Evolutionary conservation across 2,329 filamentous ascomycete genomes (phyloP), one percentile per base, ranked within the genome.

Genomic region (Anthostomella pinea): DNA sequence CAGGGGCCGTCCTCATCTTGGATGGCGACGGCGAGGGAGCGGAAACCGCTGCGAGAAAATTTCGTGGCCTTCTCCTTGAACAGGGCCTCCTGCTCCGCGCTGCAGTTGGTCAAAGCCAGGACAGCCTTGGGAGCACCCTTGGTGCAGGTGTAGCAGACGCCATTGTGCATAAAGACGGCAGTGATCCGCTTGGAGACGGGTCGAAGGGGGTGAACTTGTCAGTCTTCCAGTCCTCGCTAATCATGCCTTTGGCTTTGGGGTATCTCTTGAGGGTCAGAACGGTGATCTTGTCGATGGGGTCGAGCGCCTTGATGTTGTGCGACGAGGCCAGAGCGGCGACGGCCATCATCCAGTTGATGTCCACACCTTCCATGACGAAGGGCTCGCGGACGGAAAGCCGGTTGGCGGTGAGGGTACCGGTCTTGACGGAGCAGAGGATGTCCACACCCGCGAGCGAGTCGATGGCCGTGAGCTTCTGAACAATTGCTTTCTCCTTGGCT

Each of bases 341-440:
- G 51, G 81, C 81, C 81, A 85, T 85, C 81, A 85, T 85, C 81
- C 81, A 85, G 73, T 85, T 83, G 65, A 84, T 77, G 64, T 85
- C 81, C 57, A 83, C 77, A 58, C 81, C 81, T 62, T 85, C 81
- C 52, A 80, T 77, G 48, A 84, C 79, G 66, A 82, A 85, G 33
- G 81, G 81, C 63, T 85, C 81, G 63, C 81, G 79, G 58, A 85
- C 83, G 52, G 76, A 81, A 33, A 85, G 72, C 67, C 85, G 80
- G 62, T 82, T 82, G 54, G 78, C 78, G 48, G 78, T 81, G 56
- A 85, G 73, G 33, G 81, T 85, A 73, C 81, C 81, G 36, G 81
- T 85, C 76, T 85, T 85, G 68, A 85, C 81, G 58, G 81, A 85
- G 73, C 81, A 85, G 45, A 85, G 78, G 57, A 85, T 77, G 56